These are phyloP conservation scores for Teratosphaeria zuluensis DNA, from an alignment of 2,329 filamentous ascomycete genomes.

Conservation along the genomic window DNA sequence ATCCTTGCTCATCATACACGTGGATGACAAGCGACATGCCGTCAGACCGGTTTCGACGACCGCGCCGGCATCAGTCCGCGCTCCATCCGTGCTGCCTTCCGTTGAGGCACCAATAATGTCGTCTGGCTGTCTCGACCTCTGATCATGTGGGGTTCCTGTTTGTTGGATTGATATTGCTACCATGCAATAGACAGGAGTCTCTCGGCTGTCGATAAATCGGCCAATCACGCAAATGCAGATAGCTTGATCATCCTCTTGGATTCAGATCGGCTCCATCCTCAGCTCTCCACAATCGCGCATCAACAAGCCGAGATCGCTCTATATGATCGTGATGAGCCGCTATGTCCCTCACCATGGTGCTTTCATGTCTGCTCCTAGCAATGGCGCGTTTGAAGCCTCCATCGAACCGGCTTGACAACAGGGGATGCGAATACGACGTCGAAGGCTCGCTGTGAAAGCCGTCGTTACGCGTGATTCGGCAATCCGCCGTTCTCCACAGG, in stretches of 20 bases:
- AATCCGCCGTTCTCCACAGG: neutral
- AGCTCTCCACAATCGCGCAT: neutral
- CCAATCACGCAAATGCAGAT: neutral
- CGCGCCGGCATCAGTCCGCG: neutral
- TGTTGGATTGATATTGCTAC: neutral
- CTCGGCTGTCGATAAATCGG: neutral
- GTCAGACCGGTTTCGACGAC: neutral
- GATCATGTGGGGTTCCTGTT: neutral
- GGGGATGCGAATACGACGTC: neutral
- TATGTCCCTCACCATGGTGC: neutral
- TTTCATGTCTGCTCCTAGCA: neutral
- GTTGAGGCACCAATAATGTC: neutral
- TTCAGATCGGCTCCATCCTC: neutral
- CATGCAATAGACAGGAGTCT: neutral
- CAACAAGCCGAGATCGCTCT: neutral
- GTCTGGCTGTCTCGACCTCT: neutral
- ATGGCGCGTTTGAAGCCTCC: neutral
- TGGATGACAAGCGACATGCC: neutral
- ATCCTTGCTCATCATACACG: neutral
- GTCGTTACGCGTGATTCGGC: neutral
- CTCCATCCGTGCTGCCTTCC: neutral
- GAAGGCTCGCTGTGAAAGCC: neutral
- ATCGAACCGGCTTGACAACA: neutral
- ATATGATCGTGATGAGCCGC: neutral
- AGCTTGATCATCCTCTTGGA: neutral